A percentile compares a stretch with the other conserved stretches of the same genome.
Evolutionary conservation across 1,284 basidiomycete species (phyloP).

Genomic region (Microbotryum intermedium): DNA sequence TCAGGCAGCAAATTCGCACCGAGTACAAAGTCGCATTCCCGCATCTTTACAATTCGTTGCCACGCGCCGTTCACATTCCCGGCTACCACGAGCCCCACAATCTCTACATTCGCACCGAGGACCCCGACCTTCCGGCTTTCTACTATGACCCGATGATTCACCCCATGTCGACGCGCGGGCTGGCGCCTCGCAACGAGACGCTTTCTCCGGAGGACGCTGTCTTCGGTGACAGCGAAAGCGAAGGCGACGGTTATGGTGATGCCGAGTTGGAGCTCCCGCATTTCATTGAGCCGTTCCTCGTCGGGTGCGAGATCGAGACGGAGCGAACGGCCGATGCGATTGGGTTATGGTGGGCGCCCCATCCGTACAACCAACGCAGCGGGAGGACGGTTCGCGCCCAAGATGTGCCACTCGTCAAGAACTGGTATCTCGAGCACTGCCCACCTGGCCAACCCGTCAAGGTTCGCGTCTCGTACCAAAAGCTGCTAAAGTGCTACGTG

Average conservation of each 20-base stretch:
- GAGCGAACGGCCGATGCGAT: slow-evolving; percentile 94
- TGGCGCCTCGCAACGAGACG: slow-evolving; percentile 69
- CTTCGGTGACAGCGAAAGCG: slow-evolving; percentile 72
- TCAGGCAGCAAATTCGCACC: slow-evolving; percentile 95
- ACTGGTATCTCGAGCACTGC: slow-evolving; percentile 92
- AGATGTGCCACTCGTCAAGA: slow-evolving; percentile 91
- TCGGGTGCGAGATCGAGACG: slow-evolving; percentile 70
- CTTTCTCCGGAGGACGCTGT: slow-evolving; percentile 83
- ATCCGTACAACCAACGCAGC: slow-evolving; percentile 87
- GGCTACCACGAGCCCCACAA: slow-evolving; percentile 92
- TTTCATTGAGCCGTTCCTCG: slow-evolving; percentile 71
- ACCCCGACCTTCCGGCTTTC: slow-evolving; percentile 98
- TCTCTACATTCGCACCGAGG: slow-evolving; percentile 97
- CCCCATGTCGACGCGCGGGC: slow-evolving; percentile 80
- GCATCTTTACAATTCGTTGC: slow-evolving; percentile 96
- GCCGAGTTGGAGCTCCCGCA: slow-evolving; percentile 85
- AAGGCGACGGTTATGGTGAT: slow-evolving; percentile 49
- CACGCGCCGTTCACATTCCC: slow-evolving; percentile 85
- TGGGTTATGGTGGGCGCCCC: slow-evolving; percentile 96
- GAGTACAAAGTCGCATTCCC: slow-evolving; percentile 99
- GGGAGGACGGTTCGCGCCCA: slow-evolving; percentile 89
- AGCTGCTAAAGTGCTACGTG: slow-evolving; percentile 92
- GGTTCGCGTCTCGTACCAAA: slow-evolving; percentile 98
- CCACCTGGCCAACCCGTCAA: slow-evolving; percentile 94
- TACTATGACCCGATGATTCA: slow-evolving; percentile 94